phyloP scores from a whole-genome alignment of 495 filamentous ascomycete genomes.

The Lasiosphaeria hispida region DNA sequence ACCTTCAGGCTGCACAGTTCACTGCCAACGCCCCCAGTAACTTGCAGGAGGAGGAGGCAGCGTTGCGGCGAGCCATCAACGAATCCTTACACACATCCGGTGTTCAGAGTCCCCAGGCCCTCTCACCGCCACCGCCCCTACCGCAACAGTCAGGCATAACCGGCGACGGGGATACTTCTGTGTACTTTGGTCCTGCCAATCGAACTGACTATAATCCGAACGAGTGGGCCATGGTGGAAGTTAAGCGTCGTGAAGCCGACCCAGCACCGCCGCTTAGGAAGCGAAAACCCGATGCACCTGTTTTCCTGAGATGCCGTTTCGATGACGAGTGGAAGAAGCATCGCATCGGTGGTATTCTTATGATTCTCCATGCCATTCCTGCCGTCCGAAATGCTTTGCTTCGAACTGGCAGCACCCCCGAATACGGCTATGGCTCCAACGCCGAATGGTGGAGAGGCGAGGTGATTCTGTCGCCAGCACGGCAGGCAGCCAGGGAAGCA shows the following conservation, averaged over 20 bases:
- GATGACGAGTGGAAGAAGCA: slow-evolving; percentile 32
- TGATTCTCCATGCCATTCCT: slow-evolving; percentile 84
- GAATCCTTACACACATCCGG: slow-evolving; percentile 21
- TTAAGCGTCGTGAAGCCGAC: slow-evolving; percentile 19
- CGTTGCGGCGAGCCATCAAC: slow-evolving; percentile 13
- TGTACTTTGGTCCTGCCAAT: slow-evolving; percentile 70
- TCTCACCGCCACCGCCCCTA: slow-evolving; percentile 38
- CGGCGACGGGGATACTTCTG: slow-evolving; percentile 27
- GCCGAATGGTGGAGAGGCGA: slow-evolving; percentile 85
- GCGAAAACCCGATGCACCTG: slow-evolving; percentile 57
- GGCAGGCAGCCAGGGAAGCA: slow-evolving; percentile 49
- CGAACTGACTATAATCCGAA: slow-evolving; percentile 66
- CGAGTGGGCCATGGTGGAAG: slow-evolving; percentile 72
- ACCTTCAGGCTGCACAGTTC: slow-evolving; percentile 33
- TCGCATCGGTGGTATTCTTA: slow-evolving; percentile 66
- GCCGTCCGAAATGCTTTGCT: slow-evolving; percentile 72
- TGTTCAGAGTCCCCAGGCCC: slow-evolving; percentile 22
- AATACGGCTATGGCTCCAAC: slow-evolving; percentile 63
- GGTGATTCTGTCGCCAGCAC: slow-evolving; percentile 55
- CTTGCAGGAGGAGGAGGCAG: slow-evolving; percentile 30
- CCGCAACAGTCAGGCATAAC: slow-evolving; percentile 46
- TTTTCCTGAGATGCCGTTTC: slow-evolving; percentile 66
- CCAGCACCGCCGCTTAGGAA: slow-evolving; percentile 52
- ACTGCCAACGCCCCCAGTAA: slow-evolving; percentile 14
- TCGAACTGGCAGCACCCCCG: slow-evolving; percentile 44